These are phyloP conservation scores for Arbutus unedo DNA, from an alignment of 148 eudicot species.

Conservation along the genomic window DNA sequence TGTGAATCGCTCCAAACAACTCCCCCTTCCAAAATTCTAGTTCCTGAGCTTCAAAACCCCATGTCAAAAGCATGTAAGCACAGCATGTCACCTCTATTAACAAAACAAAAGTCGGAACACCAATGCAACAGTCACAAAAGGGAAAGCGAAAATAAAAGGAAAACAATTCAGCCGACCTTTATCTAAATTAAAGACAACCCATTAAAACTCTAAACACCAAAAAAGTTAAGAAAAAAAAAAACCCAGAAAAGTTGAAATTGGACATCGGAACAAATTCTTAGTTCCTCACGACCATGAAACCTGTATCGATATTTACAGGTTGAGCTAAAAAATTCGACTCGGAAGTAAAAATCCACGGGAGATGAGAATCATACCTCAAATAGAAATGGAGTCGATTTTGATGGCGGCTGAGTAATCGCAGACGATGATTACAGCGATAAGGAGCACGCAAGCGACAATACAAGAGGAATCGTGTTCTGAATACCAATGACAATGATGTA, in stretches of 20 bases:
- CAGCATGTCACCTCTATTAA: neutral
- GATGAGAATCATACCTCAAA: neutral
- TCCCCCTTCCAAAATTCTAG: neutral
- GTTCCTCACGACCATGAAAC: neutral
- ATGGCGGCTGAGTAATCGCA: neutral
- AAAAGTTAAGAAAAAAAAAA: neutral
- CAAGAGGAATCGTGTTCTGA: neutral
- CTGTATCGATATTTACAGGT: neutral
- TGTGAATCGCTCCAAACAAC: neutral
- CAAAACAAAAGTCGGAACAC: neutral
- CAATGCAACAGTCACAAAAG: neutral
- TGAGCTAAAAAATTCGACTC: neutral
- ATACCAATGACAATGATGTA: neutral
- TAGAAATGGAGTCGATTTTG: neutral
- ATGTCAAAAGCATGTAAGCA: neutral
- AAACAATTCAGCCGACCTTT: neutral
- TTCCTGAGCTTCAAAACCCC: neutral
- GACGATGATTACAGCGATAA: neutral
- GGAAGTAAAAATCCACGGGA: neutral
- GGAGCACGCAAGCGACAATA: neutral
- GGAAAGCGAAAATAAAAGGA: neutral
- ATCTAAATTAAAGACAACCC: conserved; percentile 6
- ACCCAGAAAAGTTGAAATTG: neutral
- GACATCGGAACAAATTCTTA: neutral
- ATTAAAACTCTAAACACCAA: neutral